Evolutionary conservation across 495 filamentous ascomycete genomes (phyloP).

Genomic region (Penicillium cosmopolitanum): DNA sequence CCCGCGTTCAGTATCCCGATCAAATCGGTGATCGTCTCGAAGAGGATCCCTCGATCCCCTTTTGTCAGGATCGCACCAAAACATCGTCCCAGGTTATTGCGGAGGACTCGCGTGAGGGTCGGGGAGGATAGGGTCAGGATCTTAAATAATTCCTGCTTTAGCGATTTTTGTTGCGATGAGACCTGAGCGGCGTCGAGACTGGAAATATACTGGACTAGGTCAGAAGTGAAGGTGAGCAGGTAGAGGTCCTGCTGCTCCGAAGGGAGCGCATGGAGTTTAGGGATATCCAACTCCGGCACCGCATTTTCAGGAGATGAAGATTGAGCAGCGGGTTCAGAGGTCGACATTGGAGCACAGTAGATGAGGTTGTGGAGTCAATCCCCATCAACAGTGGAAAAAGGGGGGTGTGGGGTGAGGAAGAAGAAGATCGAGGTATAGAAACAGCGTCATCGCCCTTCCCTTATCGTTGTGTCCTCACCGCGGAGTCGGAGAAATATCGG

Average conservation of each 20-base stretch:
- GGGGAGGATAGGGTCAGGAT: constrained; percentile 87
- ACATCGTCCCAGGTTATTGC: constrained; percentile 83
- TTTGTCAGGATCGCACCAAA: constrained; percentile 83
- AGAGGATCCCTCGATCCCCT: constrained; percentile 89
- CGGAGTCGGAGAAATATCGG: constrained; percentile 45
- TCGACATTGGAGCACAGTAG: constrained; percentile 41
- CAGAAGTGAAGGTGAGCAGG: constrained; percentile 84
- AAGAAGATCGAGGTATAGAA: constrained; percentile 5
- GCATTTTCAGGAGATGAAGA: constrained; percentile 38
- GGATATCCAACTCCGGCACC: constrained; percentile 73
- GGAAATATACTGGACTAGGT: constrained; percentile 79
- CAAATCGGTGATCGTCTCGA: constrained; percentile 91
- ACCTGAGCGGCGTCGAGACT: constrained; percentile 73
- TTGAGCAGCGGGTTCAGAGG: constrained; percentile 36
- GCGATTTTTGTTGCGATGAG: constrained; percentile 81
- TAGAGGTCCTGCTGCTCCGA: constrained; percentile 96
- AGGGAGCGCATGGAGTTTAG: constrained; percentile 85
- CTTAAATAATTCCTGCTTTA: constrained; percentile 90
- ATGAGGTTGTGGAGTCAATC: constrained; percentile 21
- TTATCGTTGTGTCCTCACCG: constrained; percentile 26
- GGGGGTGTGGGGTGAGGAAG: constrained; percentile 13
- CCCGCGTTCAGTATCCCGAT: constrained; percentile 72
- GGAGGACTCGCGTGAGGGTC: constrained; percentile 82
- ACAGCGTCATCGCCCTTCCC: constrained; percentile 9
- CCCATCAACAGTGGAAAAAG: constrained; percentile 27